Evolutionary conservation across 2,329 filamentous ascomycete genomes (phyloP).

Genomic region (Diplodia scrobiculata): DNA sequence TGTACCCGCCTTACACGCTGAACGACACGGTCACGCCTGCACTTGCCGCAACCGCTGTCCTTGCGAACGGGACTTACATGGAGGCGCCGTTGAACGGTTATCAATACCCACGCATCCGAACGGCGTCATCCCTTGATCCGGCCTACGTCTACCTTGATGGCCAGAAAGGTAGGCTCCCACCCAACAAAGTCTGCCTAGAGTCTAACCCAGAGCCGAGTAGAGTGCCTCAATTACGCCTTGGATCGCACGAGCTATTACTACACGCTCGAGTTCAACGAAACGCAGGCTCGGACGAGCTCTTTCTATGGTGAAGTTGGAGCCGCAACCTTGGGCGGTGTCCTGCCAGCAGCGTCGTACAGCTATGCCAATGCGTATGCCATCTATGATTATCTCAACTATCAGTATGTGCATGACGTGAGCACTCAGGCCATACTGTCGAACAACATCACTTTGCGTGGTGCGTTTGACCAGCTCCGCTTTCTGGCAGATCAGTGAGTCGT

Average conservation of each 20-base stretch:
- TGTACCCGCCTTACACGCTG: slow-evolving; percentile 57
- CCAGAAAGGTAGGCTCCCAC: slow-evolving; percentile 47
- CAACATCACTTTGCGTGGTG: slow-evolving; percentile 32
- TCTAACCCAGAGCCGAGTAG: not conserved
- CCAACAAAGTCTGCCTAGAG: not conserved
- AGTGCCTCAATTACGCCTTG: slow-evolving; percentile 36
- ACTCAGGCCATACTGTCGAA: slow-evolving; percentile 42
- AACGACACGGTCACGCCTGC: slow-evolving; percentile 35
- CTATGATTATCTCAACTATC: slow-evolving; percentile 60
- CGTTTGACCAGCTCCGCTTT: slow-evolving; percentile 34
- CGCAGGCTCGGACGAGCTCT: slow-evolving; percentile 41
- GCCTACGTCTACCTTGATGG: slow-evolving; percentile 56
- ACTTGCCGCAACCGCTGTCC: slow-evolving; percentile 41
- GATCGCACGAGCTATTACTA: slow-evolving; percentile 44
- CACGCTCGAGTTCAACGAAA: slow-evolving; percentile 47
- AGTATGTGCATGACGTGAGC: slow-evolving; percentile 55
- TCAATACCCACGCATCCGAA: slow-evolving; percentile 58
- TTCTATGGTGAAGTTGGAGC: slow-evolving; percentile 54
- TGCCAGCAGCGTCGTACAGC: slow-evolving; percentile 46
- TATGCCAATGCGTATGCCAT: slow-evolving; percentile 58
- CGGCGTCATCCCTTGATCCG: slow-evolving; percentile 51
- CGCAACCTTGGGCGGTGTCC: slow-evolving; percentile 48
- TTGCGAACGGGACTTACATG: slow-evolving; percentile 54
- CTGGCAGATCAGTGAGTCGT: slow-evolving; percentile 34
- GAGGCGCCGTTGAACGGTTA: slow-evolving; percentile 58